Percentiles rank a stretch among this genome's conserved stretches.
Conservation (phyloP, 805 yeast genomes). For the Ogataea populi-albae region DNA sequence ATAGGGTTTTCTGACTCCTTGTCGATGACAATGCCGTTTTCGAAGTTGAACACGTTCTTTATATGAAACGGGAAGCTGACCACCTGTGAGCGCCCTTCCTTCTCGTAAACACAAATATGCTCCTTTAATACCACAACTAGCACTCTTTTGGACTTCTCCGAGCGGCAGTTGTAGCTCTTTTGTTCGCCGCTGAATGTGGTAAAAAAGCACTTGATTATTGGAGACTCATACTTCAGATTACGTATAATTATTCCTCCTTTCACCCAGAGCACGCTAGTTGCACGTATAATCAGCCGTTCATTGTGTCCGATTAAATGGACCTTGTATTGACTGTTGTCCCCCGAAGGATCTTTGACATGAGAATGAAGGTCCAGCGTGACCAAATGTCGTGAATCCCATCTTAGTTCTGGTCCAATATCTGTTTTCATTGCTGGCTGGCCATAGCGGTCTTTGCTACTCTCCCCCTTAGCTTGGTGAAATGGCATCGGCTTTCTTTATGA, state of each 20-base stretch:
- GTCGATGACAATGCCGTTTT: constrained; percentile 56
- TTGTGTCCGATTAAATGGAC: constrained; percentile 20
- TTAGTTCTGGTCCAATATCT: constrained; percentile 13
- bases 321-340: constrained; percentile 10
- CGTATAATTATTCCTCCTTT: constrained; percentile 49
- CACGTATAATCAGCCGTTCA: constrained; percentile 26
- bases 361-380: constrained; percentile 19
- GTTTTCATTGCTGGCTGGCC: constrained; percentile 8
- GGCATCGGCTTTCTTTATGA: too few relatives aligned
- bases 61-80: constrained; percentile 70
- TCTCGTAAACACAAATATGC: constrained; percentile 59
- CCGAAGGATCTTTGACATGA: constrained; percentile 17
- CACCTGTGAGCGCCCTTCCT: constrained; percentile 55
- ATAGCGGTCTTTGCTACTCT: background rate
- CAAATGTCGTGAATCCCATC: constrained; percentile 16
- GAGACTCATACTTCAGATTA: constrained; percentile 47
- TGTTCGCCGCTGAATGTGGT: constrained; percentile 43
- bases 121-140: constrained; percentile 62
- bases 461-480: background rate
- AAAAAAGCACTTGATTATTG: constrained; percentile 59
- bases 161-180: constrained; percentile 1
- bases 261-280: constrained; percentile 44
- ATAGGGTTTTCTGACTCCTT: constrained; percentile 20
- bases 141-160: constrained; percentile 29
- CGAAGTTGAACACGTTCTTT: constrained; percentile 58